These are phyloP conservation scores for Nemania abortiva DNA, from an alignment of 2,329 filamentous ascomycete species.

Conservation along the genomic window DNA sequence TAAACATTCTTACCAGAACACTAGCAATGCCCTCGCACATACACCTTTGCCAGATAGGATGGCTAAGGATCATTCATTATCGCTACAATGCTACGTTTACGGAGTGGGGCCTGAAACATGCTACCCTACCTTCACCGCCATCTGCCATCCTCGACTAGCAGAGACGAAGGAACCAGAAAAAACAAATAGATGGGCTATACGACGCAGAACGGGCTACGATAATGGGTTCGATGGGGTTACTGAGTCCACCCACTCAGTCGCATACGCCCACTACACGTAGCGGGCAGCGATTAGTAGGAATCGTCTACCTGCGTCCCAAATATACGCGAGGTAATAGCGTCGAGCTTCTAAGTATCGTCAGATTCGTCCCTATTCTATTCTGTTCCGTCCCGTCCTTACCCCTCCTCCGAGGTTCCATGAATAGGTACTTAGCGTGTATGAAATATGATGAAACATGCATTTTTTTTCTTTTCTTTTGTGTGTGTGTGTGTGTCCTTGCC, in stretches of 20 bases:
- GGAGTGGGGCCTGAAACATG: background rate
- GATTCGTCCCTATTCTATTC: background rate
- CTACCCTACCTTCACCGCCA: background rate
- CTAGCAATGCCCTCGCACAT: background rate
- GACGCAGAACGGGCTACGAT: background rate
- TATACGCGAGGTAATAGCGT: constrained; percentile 1
- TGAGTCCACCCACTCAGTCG: background rate
- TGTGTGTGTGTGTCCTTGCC: background rate
- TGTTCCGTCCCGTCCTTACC: background rate
- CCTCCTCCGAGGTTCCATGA: background rate
- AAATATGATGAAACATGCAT: background rate
- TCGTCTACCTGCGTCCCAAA: background rate
- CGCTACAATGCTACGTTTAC: background rate
- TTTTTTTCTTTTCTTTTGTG: background rate
- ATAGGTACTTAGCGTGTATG: background rate
- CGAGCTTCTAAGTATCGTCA: background rate
- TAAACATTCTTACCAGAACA: background rate
- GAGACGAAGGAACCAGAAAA: background rate
- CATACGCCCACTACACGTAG: background rate
- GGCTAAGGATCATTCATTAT: background rate
- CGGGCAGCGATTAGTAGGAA: background rate
- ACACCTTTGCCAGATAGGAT: background rate
- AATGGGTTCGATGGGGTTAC: background rate
- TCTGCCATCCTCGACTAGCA: background rate
- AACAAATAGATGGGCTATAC: background rate